phyloP scores from a whole-genome alignment of 139 green algal genomes.

The Chlamydomonas sphaeroides region DNA sequence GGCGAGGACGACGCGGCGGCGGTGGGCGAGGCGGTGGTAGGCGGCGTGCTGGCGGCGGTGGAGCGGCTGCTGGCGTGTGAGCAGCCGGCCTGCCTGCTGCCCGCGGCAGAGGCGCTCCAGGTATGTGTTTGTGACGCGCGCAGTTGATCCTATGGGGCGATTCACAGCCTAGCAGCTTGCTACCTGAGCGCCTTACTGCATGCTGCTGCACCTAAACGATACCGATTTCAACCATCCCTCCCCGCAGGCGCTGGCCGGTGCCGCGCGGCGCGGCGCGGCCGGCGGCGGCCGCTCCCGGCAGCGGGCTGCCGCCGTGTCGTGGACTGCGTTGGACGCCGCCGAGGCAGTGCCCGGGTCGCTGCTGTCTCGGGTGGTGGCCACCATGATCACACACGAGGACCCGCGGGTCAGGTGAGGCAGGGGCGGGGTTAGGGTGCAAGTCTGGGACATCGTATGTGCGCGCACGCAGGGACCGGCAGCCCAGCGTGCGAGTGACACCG shows the following conservation, averaged over 20 bases:
- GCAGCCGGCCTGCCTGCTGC: constrained; percentile 4
- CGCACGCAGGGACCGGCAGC: no score
- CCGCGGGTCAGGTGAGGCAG: constrained; percentile 8
- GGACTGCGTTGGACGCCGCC: not conserved
- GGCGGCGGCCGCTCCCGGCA: not conserved
- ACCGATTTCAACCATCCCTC: no score
- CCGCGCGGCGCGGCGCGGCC: not conserved
- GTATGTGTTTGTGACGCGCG: no score
- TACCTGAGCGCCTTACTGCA: no score
- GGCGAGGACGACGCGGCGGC: constrained; percentile 2
- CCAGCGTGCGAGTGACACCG: no score
- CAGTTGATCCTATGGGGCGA: not conserved
- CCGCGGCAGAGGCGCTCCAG: constrained; percentile 22
- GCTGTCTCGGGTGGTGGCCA: constrained; percentile 2
- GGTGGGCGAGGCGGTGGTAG: constrained; percentile 8
- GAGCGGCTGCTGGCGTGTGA: not conserved
- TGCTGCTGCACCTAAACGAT: no score
- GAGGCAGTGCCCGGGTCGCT: not conserved
- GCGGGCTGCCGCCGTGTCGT: not conserved
- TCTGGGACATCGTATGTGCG: no score
- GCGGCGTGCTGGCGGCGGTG: constrained; percentile 3
- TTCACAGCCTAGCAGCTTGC: not conserved
- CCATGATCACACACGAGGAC: constrained; percentile 27
- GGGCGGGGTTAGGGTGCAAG: no score
- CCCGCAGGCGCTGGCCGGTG: not conserved